Evolutionary conservation across 352 stramenopile species (phyloP).

Genomic region (Phytophthora pluvialis): DNA sequence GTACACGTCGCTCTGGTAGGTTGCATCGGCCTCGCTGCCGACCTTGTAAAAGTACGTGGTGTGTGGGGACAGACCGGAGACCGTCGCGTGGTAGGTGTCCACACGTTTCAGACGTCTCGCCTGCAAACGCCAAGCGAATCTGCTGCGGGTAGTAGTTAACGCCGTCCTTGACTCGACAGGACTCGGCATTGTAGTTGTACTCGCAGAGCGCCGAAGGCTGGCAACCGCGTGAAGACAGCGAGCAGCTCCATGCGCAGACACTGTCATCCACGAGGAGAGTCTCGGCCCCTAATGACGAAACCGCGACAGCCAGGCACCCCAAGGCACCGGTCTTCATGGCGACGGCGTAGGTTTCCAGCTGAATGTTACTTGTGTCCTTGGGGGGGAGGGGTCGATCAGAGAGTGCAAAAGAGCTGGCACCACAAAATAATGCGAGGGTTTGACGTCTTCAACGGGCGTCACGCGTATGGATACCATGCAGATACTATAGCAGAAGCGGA

Average conservation of each 20-base stretch:
- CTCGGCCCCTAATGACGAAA: conserved; percentile 6
- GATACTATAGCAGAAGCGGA: neutral
- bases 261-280: conserved; percentile 39
- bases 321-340: conserved; percentile 8
- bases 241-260: conserved; percentile 35
- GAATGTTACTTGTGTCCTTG: neutral
- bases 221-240: conserved; percentile 23
- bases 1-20: conserved; percentile 33
- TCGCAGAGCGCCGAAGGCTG: conserved; percentile 34
- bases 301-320: neutral
- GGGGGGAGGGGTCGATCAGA: neutral
- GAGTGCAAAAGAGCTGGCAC: conserved; percentile 2
- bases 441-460: neutral
- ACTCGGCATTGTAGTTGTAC: conserved; percentile 43
- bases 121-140: conserved; percentile 62
- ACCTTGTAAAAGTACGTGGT: conserved; percentile 51
- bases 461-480: neutral
- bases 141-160: conserved; percentile 63
- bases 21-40: conserved; percentile 20
- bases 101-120: conserved; percentile 37
- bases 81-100: conserved; percentile 54
- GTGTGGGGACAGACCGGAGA: conserved; percentile 37
- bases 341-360: neutral
- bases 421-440: neutral
- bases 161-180: conserved; percentile 42